Evolutionary conservation across 129 eudicot species (phyloP), one percentile per base, ranked within the genome.

Genomic region (Artemisia annua): DNA sequence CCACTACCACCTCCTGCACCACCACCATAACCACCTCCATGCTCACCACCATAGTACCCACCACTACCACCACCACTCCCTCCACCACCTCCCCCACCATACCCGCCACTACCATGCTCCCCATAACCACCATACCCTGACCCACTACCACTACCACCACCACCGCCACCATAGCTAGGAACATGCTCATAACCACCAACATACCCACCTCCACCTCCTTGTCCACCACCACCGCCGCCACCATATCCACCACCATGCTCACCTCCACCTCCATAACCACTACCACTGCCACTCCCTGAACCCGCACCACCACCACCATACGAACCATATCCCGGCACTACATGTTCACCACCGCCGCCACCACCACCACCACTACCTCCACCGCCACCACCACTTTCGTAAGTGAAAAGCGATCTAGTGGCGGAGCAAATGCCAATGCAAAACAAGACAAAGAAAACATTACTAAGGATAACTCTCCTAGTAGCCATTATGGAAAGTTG

Each of bases 51-150:
- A 50, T 65, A 80, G 59, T 80, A 77, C 9, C 63, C 82, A 57
- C 86, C 83, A 19, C 80, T 75, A 20, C 83, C 91, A 7, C 79
- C 81, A 19, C 73, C 75, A 4, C 79, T 80, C 10, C 83, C 79
- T 46, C 79, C 82, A 11, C 80, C 82, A 53, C 88, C 91, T 2
- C 78, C 84, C 18, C 88, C 91, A 6, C 81, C 81, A 7, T 79
- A 80, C 5, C 84, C 28, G 28, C 28, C 91, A 51, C 88, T 77
- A 30, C 84, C 82, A 76, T 75, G 74, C 8, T 70, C 83, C 39
- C 85, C 88, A n/a, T 63, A 75, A 39, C 79, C 91, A 77, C 73
- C 84, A 71, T 74, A 75, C 14, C 86, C 89, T 2, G 78, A 69
- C 51, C 85, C 87, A 54, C 85, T 63, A 35, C 85, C 85, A 39